Evolutionary conservation across 1,139 yeast species (phyloP).

Genomic region (Casaregolazyma suthepensis): DNA sequence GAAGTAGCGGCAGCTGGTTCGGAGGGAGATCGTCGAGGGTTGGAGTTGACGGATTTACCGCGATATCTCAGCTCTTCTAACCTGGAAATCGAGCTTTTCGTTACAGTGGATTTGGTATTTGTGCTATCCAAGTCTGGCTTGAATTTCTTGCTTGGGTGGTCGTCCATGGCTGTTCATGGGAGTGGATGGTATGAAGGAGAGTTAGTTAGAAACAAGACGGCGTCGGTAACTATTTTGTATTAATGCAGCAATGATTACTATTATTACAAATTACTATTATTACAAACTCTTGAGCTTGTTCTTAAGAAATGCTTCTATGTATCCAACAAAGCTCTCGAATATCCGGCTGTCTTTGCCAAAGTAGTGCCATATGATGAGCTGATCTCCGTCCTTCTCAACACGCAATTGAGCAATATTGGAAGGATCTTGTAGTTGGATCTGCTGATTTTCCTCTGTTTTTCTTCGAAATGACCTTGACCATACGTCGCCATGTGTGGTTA

Average conservation of each 20-base stretch:
- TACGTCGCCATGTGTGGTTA: conserved; percentile 24
- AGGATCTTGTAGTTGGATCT: neutral
- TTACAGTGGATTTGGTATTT: neutral
- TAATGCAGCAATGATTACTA: neutral
- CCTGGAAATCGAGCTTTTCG: neutral
- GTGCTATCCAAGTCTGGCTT: neutral
- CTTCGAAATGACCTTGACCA: conserved; percentile 35
- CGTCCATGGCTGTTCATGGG: neutral
- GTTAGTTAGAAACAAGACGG: neutral
- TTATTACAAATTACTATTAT: neutral
- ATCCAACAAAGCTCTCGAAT: conserved; percentile 20
- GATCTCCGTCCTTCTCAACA: neutral
- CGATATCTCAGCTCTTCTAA: conserved; percentile 1
- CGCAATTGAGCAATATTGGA: conserved; percentile 1
- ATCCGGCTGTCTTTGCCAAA: conserved; percentile 16
- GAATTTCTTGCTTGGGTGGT: conserved; percentile 1
- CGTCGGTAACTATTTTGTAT: neutral
- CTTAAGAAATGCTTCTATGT: neutral
- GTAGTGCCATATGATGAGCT: conserved; percentile 15
- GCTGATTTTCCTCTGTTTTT: conserved; percentile 7
- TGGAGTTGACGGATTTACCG: neutral
- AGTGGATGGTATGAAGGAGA: neutral
- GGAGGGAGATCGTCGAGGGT: neutral
- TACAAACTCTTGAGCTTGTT: neutral
- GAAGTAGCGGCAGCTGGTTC: neutral